phyloP scores from a whole-genome alignment of 2,329 filamentous ascomycete genomes.

The Fusarium sp. region DNA sequence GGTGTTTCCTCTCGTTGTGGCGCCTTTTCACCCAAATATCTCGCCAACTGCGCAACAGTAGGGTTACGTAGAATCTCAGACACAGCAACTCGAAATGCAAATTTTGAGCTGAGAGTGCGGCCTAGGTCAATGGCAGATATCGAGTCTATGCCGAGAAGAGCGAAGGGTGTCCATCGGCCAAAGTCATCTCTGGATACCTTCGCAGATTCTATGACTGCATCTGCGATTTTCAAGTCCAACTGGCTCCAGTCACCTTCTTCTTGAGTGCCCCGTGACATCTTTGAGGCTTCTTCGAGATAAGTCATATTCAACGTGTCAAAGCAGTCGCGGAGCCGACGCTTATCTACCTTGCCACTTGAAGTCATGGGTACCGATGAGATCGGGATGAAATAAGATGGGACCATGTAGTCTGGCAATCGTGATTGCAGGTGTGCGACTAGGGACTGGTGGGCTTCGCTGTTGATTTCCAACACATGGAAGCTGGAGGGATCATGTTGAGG shows the following conservation, averaged over 20 bases:
- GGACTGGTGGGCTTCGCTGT: constrained; percentile 51
- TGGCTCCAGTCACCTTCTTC: constrained; percentile 62
- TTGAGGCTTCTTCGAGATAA: constrained; percentile 56
- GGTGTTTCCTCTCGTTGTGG: background rate
- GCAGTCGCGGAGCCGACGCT: constrained; percentile 60
- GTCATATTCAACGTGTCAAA: constrained; percentile 61
- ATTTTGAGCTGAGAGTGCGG: constrained; percentile 62
- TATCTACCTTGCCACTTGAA: constrained; percentile 80
- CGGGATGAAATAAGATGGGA: constrained; percentile 80
- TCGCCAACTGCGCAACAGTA: constrained; percentile 72
- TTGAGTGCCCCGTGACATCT: constrained; percentile 45
- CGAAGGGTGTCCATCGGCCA: constrained; percentile 76
- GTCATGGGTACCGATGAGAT: constrained; percentile 78
- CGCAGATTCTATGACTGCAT: constrained; percentile 65
- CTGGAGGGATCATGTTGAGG: constrained; percentile 48
- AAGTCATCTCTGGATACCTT: constrained; percentile 61
- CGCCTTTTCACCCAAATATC: constrained; percentile 32
- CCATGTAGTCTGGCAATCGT: constrained; percentile 79
- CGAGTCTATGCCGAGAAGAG: constrained; percentile 84
- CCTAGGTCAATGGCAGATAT: constrained; percentile 82
- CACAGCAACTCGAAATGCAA: constrained; percentile 68
- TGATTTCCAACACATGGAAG: constrained; percentile 56
- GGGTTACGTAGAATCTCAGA: constrained; percentile 77
- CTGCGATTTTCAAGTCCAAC: constrained; percentile 68
- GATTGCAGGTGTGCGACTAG: constrained; percentile 68